Conservation (phyloP, 169 alveolate genomes). For the Eimeria acervulina region DNA sequence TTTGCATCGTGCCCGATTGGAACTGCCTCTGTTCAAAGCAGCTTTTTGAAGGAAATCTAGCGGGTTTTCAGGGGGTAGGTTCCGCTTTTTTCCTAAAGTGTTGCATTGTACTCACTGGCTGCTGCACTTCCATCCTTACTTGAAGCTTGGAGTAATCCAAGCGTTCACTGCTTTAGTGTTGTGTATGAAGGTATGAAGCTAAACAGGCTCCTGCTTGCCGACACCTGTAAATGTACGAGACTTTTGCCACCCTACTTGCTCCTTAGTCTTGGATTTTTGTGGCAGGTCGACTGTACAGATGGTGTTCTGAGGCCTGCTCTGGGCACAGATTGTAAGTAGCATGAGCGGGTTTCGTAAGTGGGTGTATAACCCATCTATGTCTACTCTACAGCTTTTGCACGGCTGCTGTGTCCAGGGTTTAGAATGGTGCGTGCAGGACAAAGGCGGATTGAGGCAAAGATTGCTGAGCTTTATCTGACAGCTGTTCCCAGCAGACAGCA, state of each 20-base stretch:
- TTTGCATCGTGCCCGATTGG: neutral
- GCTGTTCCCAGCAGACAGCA: neutral
- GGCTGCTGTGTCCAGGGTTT: neutral
- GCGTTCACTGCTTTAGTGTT: neutral
- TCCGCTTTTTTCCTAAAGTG: neutral
- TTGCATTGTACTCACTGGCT: neutral
- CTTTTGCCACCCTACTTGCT: neutral
- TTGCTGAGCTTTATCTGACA: neutral
- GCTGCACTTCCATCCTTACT: too few species aligned
- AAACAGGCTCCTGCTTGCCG: neutral
- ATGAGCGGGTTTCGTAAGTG: neutral
- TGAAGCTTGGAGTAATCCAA: too few species aligned
- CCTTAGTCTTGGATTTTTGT: neutral
- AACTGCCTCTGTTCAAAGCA: too few species aligned
- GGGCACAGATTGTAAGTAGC: conserved; percentile 11
- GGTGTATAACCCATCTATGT: neutral
- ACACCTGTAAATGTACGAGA: neutral
- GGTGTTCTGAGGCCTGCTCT: neutral
- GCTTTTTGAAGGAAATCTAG: neutral
- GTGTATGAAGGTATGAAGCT: neutral
- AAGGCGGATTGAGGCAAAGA: neutral
- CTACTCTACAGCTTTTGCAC: neutral
- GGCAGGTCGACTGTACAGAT: neutral
- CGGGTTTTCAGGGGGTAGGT: conserved; percentile 3
- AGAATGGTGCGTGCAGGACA: neutral